A percentile compares a stretch with the other conserved stretches of the same genome.
phyloP scores from a whole-genome alignment of 2,329 filamentous ascomycete genomes.

The Pyrenochaeta sp. region DNA sequence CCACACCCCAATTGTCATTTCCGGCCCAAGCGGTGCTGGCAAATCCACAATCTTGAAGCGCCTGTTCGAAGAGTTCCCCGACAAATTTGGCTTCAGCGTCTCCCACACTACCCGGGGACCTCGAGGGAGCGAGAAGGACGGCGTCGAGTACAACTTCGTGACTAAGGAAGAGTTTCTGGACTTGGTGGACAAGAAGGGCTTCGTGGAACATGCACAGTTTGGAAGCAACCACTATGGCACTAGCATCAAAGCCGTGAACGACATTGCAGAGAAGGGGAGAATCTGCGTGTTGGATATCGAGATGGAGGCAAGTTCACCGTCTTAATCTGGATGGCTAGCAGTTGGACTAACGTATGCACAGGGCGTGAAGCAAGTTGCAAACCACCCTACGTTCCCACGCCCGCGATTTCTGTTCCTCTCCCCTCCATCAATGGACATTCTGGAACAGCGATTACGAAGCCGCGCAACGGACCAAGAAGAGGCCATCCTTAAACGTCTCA shows the following conservation, averaged over 20 bases:
- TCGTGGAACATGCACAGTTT: constrained; percentile 89
- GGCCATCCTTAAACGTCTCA: constrained; percentile 56
- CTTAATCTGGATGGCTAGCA: neutral
- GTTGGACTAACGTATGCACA: constrained; percentile 32
- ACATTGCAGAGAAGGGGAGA: constrained; percentile 72
- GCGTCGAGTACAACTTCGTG: constrained; percentile 80
- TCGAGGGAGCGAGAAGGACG: constrained; percentile 76
- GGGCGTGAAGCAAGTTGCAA: constrained; percentile 93
- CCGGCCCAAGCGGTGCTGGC: constrained; percentile 79
- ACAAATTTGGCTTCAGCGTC: constrained; percentile 69
- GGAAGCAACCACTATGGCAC: constrained; percentile 89
- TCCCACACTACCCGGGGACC: constrained; percentile 81
- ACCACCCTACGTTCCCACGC: constrained; percentile 66
- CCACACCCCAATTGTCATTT: constrained; percentile 72
- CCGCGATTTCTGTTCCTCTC: constrained; percentile 86
- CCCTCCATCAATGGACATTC: constrained; percentile 75
- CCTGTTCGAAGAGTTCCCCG: constrained; percentile 71
- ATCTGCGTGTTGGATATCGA: constrained; percentile 93
- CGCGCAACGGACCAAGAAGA: constrained; percentile 56
- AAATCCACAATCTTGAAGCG: constrained; percentile 81
- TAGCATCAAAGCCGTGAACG: constrained; percentile 77
- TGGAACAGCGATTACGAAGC: constrained; percentile 67
- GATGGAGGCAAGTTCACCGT: constrained; percentile 74
- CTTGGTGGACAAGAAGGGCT: constrained; percentile 67
- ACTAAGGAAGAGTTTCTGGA: constrained; percentile 57